Evolutionary conservation across 768 basidiomycete species (phyloP).

Genomic region (Collybiopsis confluens): DNA sequence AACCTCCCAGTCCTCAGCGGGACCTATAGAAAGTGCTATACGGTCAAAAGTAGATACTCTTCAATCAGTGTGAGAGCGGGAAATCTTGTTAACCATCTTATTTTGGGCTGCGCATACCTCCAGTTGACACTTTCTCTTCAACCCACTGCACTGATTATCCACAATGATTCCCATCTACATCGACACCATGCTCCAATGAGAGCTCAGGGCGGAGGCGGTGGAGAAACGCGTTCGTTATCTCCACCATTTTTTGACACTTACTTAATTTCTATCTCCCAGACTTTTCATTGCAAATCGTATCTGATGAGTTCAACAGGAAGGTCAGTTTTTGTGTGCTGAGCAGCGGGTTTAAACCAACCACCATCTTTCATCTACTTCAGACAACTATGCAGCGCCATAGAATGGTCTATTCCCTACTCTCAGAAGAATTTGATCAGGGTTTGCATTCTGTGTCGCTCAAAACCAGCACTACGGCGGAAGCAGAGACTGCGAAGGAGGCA

Average conservation of each 20-base stretch:
- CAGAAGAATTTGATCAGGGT: slow-evolving; percentile 66
- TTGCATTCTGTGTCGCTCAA: slow-evolving; percentile 76
- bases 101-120: slow-evolving; percentile 15
- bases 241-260: background rate
- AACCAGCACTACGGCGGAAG: slow-evolving; percentile 64
- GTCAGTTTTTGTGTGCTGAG: slow-evolving; percentile 30
- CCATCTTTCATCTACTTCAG: slow-evolving; percentile 30
- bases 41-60: slow-evolving; percentile 45
- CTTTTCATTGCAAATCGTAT: slow-evolving; percentile 73
- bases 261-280: too few relatives aligned
- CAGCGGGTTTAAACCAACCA: slow-evolving; percentile 9
- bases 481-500: background rate
- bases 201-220: slow-evolving; percentile 58
- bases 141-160: slow-evolving; percentile 61
- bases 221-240: slow-evolving; percentile 75
- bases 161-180: slow-evolving; percentile 83
- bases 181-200: slow-evolving; percentile 83
- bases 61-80: background rate
- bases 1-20: slow-evolving; percentile 19
- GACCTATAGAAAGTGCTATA: slow-evolving; percentile 59
- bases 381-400: slow-evolving; percentile 78
- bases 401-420: slow-evolving; percentile 68
- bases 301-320: slow-evolving; percentile 70
- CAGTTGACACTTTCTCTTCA: slow-evolving; percentile 61
- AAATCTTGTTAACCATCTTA: slow-evolving; percentile 16